Evolutionary conservation across 352 stramenopile genomes (phyloP), one percentile per base, ranked within the genome.

Genomic region (Phytophthora lateralis): DNA sequence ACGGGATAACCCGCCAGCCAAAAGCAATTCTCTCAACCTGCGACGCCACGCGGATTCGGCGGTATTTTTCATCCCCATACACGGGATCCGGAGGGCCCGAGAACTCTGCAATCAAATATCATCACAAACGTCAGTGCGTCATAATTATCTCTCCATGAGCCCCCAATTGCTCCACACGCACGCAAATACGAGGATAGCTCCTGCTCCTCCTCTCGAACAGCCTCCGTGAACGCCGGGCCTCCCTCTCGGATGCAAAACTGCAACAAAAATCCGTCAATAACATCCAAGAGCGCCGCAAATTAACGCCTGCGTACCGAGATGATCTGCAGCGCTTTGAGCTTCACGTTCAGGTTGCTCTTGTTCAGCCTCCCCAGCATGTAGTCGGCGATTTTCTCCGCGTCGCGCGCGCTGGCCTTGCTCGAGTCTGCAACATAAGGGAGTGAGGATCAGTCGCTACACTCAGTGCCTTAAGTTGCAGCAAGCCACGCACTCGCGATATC

Each of bases 271-370:
- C 43, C 27, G 34, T 51, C 17, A 64, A 43, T 60, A 49, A 50
- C 11, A 17, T 8, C 53, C 9, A 55, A 4, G 6, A 54, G 7
- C 15, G 54, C n/a, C 75, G 6, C 7, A 8, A 30, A 30, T 30
- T 8, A 6, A 30, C 4, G 6, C 26, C 26, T 30, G 6, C 18
- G 5, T 51, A 95, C 86, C 71, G 79, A 76, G 47, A 95, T 91
- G 61, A 95, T 82, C 71, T 95, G 86, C 49, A 95, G 57, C 49
- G 82, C 84, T 75, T 95, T 95, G 39, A 93, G 72, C 59, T 93
- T 93, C 39, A 95, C 86, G 39, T 84, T 91, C 52, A 93, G 58
- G 60, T 95, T 95, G 68, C 72, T 90, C 66, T 93, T 95, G 56
- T 78, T 77, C 8, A 93, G 71, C 26, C 86, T 71, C 7, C 76